Percentiles rank a stretch among this genome's conserved stretches.
phyloP scores from a whole-genome alignment of 2,329 filamentous ascomycete genomes.

The Talaromyces sp. region DNA sequence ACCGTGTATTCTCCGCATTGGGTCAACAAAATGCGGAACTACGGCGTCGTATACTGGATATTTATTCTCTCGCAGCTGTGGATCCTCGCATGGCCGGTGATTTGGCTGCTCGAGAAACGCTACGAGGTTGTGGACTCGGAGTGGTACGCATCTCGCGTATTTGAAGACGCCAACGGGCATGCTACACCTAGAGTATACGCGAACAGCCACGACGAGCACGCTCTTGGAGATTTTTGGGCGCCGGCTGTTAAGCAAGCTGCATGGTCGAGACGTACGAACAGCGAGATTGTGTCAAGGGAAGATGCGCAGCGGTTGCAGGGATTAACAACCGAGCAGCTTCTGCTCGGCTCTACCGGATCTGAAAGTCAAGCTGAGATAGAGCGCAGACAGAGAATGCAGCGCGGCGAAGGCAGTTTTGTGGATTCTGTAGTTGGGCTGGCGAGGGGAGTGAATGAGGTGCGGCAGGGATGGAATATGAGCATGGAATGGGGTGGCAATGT shows the following conservation, averaged over 20 bases:
- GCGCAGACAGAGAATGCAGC: conserved; percentile 16
- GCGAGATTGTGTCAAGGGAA: conserved; percentile 14
- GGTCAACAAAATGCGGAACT: conserved; percentile 31
- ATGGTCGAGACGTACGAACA: conserved; percentile 20
- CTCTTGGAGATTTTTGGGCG: conserved; percentile 25
- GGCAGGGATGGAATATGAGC: conserved; percentile 18
- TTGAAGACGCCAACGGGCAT: conserved; percentile 5
- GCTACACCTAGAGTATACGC: conserved; percentile 18
- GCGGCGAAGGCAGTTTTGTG: conserved; percentile 19
- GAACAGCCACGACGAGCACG: conserved; percentile 19
- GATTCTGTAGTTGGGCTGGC: conserved; percentile 21
- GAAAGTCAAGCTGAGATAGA: conserved; percentile 17
- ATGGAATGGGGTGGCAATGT: conserved; percentile 21
- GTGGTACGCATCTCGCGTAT: conserved; percentile 22
- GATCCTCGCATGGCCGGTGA: conserved; percentile 34
- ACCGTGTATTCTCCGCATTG: conserved; percentile 35
- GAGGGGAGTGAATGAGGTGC: conserved; percentile 19
- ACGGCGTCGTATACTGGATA: conserved; percentile 27
- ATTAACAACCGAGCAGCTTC: conserved; percentile 5
- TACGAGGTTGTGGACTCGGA: conserved; percentile 27
- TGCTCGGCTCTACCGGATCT: background rate
- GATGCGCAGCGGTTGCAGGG: conserved; percentile 12
- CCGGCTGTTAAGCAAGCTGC: conserved; percentile 32
- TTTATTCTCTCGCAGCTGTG: conserved; percentile 34
- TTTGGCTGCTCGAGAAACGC: conserved; percentile 30